Evolutionary conservation across 768 basidiomycete species (phyloP), one percentile per base, ranked within the genome.

Genomic region (Kwoniella europaea): DNA sequence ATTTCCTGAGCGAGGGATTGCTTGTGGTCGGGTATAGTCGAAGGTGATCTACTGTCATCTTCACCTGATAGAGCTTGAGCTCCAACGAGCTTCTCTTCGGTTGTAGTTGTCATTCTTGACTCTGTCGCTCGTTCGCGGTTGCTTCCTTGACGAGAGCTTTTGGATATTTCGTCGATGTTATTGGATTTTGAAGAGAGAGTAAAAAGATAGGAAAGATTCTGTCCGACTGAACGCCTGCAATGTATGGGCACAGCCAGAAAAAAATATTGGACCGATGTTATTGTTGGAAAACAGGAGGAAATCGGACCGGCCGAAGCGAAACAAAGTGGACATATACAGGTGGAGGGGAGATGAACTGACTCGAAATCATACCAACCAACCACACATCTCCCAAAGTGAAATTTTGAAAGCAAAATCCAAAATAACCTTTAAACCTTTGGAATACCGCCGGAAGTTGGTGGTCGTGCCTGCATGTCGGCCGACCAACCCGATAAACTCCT

Each of bases 1-100:
- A 83, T 71, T 53, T 77, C 65, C 22, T 65, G 71, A 7, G 78
- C 78, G 3, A 67, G 29, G 22, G 63, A 72, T 24, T 70, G 70
- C n/a, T 59, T 46, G 46, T 79, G 75, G n/a, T 76, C 78, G 9
- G 76, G 72, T 10, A 75, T 66, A 16, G 65, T 68, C 9, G 71
- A 68, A 15, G 71, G 68, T 5, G 68, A 43, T 27, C 56, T 56
- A 22, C 54, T 58, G 29, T 70, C 68, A 57, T 35, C 41, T 53
- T 70, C 52, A 18, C 35, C 62, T 12, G 68, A 55, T 29, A 63
- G 54, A 27, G 27, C 53, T 44, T 63, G 56, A 10, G 65, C 65
- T 20, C 65, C 65, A 42, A 35, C 43, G 35, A 68, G 59, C 52
- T 68, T 68, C 46, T 67, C 65, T 44, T 65, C 64, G 41, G 55